Evolutionary conservation across 2,329 filamentous ascomycete species (phyloP).

Genomic region (Pseudogymnoascus sp.): DNA sequence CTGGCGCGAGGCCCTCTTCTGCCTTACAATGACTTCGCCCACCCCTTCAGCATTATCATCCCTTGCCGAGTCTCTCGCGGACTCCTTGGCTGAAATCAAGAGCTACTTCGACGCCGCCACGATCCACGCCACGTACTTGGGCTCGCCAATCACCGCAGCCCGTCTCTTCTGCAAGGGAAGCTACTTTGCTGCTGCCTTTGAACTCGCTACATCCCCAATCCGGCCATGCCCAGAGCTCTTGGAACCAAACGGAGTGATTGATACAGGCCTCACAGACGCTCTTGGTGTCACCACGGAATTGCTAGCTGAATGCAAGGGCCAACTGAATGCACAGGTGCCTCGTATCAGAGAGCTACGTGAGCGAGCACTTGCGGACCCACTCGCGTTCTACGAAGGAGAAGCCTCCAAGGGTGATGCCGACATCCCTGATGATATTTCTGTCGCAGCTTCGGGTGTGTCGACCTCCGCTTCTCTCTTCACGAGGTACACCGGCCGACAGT

Average conservation of each 20-base stretch:
- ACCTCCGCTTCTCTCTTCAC: constrained; percentile 90
- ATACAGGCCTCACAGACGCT: constrained; percentile 71
- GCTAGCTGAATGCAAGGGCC: constrained; percentile 83
- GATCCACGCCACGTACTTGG: constrained; percentile 75
- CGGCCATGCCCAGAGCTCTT: constrained; percentile 51
- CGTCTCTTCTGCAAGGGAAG: constrained; percentile 80
- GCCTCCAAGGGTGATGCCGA: constrained; percentile 53
- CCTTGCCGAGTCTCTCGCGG: constrained; percentile 68
- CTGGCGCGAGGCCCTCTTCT: constrained; percentile 87
- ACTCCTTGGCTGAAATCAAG: constrained; percentile 74
- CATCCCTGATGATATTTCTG: constrained; percentile 83
- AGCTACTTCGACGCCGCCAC: constrained; percentile 74
- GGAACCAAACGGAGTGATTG: constrained; percentile 50
- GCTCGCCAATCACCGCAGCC: constrained; percentile 62
- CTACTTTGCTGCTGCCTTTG: constrained; percentile 81
- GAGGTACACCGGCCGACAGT: constrained; percentile 71
- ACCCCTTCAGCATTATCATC: constrained; percentile 52
- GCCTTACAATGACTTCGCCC: constrained; percentile 59
- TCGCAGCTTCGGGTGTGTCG: constrained; percentile 76
- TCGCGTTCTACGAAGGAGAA: constrained; percentile 83
- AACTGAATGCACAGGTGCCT: constrained; percentile 77
- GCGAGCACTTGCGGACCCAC: constrained; percentile 75
- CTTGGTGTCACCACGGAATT: constrained; percentile 81
- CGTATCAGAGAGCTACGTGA: constrained; percentile 73
- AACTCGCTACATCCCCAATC: constrained; percentile 53